Conservation (phyloP, 1,284 basidiomycete genomes). For the Fomitopsis schrenkii region DNA sequence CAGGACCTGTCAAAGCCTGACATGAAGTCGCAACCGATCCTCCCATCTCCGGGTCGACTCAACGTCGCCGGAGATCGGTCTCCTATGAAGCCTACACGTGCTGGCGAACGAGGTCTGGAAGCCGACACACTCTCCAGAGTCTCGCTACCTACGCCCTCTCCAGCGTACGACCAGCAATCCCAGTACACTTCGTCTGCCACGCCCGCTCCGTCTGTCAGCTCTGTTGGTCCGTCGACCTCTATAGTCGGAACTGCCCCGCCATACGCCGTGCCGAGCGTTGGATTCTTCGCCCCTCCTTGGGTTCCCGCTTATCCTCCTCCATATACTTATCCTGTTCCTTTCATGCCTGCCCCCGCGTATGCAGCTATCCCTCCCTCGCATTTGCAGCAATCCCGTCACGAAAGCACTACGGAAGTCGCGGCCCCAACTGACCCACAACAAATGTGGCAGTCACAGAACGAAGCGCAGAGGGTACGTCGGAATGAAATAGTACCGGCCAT, state of each 20-base stretch:
- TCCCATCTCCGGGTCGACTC: not conserved
- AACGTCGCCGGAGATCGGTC: not conserved
- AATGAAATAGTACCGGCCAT: not conserved
- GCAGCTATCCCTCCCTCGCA: slow-evolving; percentile 24
- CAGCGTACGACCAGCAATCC: slow-evolving; percentile 4
- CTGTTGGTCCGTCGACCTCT: slow-evolving; percentile 21
- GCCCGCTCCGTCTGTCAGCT: slow-evolving; percentile 11
- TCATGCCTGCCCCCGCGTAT: slow-evolving; percentile 43
- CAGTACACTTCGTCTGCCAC: slow-evolving; percentile 6
- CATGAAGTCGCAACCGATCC: not conserved
- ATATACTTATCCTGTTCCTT: slow-evolving; percentile 48
- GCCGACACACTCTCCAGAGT: slow-evolving; percentile 9
- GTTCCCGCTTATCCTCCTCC: slow-evolving; percentile 46
- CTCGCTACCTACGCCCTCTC: slow-evolving; percentile 5
- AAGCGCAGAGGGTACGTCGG: slow-evolving; percentile 13
- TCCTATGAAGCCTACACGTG: not conserved
- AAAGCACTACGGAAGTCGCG: not conserved
- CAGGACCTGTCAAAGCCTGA: not conserved
- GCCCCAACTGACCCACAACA: not conserved
- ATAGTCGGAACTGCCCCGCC: slow-evolving; percentile 29
- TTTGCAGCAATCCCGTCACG: not conserved
- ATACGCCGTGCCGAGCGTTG: slow-evolving; percentile 36
- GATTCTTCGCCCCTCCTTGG: slow-evolving; percentile 55
- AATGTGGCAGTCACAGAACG: not conserved
- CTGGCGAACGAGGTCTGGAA: not conserved